Base-by-base conservation (phyloP, 2,329 filamentous ascomycete genomes). In the Diaporthe australafricana region DNA sequence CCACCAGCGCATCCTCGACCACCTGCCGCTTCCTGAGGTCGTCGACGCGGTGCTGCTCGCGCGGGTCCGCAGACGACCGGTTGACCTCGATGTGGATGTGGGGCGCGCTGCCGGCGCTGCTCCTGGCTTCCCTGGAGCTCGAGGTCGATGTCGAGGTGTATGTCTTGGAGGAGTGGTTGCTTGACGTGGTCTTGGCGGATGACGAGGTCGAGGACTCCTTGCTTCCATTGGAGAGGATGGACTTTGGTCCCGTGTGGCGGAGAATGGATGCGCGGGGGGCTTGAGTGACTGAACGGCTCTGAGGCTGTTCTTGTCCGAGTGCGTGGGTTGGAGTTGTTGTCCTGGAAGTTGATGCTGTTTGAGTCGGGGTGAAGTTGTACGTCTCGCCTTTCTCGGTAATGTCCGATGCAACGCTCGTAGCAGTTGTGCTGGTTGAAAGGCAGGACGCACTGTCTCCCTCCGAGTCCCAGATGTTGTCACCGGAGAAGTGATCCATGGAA, bases 381-480 rank as follows among this genome's bases (percentile, higher is more conserved):
- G 48, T 45, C n/a, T 71, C 72, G 38, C 76, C 72, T 6, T 75
- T 68, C 25, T 72, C 63, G 7, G 53, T 55, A 5, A 70, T 72
- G 42, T 76, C 72, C 2, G 74, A 75, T 40, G 76, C 72, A 20
- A 72, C 71, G 42, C 71, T 74, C 5, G 73, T 74, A 5, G 73
- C 73, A n/a, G 47, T 45, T 1, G 73, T 74, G 65, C 73, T 74
- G 16, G 68, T 71, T 4, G 73, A 74, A 40, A 74, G 45, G 71
- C 67, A 70, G 27, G 73, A 74, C 1, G 62, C 70, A 35, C 71
- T 74, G 57, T 74, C 72, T 5, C 66, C 72, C 25, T 73, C 72
- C 7, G 72, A 73, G 20, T 73, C 72, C 72, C 72, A 73, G 16
- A 40, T 27, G 22, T 73, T 62, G 16, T 60, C 55, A 42, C 71